A percentile compares a stretch with the other conserved stretches of the same genome.
These are phyloP conservation scores for Kwoniella sp. DNA, from an alignment of 768 basidiomycete species.

Conservation along the genomic window DNA sequence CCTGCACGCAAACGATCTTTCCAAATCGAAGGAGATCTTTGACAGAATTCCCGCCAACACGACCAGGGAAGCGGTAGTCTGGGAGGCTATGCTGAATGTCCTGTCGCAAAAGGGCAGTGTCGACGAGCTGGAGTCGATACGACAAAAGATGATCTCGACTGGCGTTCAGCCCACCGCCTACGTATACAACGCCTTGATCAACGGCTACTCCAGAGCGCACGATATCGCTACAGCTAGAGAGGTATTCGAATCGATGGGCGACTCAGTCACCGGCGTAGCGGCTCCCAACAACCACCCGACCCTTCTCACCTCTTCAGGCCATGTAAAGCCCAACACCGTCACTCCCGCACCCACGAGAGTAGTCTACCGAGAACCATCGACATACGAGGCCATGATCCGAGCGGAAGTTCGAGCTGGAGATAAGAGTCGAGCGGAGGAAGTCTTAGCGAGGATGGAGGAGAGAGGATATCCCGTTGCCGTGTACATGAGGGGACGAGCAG, in stretches of 20 bases:
- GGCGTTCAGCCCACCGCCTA: conserved; percentile 91
- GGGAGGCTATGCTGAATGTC: conserved; percentile 87
- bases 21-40: conserved; percentile 75
- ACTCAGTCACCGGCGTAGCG: conserved; percentile 76
- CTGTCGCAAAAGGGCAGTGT: conserved; percentile 75
- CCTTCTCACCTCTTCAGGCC: conserved; percentile 61
- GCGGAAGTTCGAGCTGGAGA: conserved; percentile 82
- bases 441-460: conserved; percentile 72
- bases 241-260: conserved; percentile 77
- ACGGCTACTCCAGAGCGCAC: conserved; percentile 70
- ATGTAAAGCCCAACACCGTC: conserved; percentile 43
- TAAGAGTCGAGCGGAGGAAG: conserved; percentile 68
- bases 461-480: conserved; percentile 53
- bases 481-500: conserved; percentile 40
- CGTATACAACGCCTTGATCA: conserved; percentile 83
- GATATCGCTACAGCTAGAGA: conserved; percentile 71
- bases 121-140: conserved; percentile 73
- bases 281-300: conserved; percentile 84
- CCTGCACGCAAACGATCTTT: conserved; percentile 72
- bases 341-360: conserved; percentile 59
- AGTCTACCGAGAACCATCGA: conserved; percentile 77
- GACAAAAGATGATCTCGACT: conserved; percentile 64
- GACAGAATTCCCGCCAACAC: conserved; percentile 68
- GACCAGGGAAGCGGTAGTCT: conserved; percentile 74
- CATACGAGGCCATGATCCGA: conserved; percentile 84